Percentiles rank a stretch among this genome's conserved stretches.
These are phyloP conservation scores for Amanita brunnescens DNA, from an alignment of 768 basidiomycete genomes.

Conservation along the genomic window DNA sequence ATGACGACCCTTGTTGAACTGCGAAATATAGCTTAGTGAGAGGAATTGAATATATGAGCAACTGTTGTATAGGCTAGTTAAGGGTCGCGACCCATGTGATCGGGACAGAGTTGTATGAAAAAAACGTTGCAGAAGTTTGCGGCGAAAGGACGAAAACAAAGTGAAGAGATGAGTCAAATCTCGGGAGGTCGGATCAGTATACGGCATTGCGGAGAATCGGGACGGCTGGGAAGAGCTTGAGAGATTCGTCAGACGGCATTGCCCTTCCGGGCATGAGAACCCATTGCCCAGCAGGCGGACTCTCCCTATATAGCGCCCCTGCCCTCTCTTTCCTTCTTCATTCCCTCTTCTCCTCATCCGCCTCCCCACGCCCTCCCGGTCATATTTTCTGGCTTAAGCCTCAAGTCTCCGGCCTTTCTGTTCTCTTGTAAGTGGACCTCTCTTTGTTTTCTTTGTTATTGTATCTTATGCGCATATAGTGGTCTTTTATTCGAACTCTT, in stretches of 20 bases:
- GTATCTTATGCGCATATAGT: conserved; percentile 11
- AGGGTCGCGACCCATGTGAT: conserved; percentile 16
- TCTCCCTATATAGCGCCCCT: conserved; percentile 17
- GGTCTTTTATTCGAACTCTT: conserved; percentile 17
- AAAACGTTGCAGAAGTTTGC: conserved; percentile 31
- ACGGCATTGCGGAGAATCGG: conserved; percentile 22
- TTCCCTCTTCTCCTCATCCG: conserved; percentile 14
- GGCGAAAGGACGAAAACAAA: conserved; percentile 16
- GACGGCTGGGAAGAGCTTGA: conserved; percentile 14
- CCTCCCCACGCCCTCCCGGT: conserved; percentile 9
- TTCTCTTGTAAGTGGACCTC: conserved; percentile 5
- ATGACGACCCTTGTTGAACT: conserved; percentile 13
- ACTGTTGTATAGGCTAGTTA: conserved; percentile 2
- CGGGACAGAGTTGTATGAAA: conserved; percentile 32
- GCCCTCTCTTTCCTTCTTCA: conserved; percentile 19
- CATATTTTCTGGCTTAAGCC: conserved; percentile 15
- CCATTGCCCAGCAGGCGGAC: conserved; percentile 11
- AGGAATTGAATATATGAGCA: conserved; percentile 11
- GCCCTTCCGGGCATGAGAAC: conserved; percentile 1
- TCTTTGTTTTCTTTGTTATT: conserved; percentile 1
- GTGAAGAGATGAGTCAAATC: conserved; percentile 19
- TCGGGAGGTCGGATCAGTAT: conserved; percentile 35
- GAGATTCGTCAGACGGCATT: not conserved
- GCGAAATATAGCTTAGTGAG: conserved; percentile 13
- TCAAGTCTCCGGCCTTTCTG: conserved; percentile 10